Percentiles rank a stretch among this genome's conserved stretches.
phyloP scores from a whole-genome alignment of 345 rosid genomes.

The Excoecaria cochinchinensis region DNA sequence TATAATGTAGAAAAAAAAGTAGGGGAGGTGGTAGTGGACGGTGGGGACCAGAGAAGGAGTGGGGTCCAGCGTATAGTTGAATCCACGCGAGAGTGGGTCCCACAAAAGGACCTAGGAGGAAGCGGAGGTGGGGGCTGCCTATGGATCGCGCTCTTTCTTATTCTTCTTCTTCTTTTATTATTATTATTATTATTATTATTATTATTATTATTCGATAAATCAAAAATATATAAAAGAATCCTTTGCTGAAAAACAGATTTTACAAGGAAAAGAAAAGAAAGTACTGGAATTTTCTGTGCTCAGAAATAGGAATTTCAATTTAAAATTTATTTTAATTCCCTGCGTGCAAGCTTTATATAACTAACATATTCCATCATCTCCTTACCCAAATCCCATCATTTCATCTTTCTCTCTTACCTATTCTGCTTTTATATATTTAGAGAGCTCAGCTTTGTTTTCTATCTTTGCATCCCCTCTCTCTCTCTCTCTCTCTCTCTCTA shows the following conservation, averaged over 20 bases:
- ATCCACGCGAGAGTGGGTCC: slow-evolving; percentile 51
- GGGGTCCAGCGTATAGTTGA: slow-evolving; percentile 44
- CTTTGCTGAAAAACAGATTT: slow-evolving; percentile 13
- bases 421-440: slow-evolving; percentile 9
- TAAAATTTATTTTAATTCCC: slow-evolving; percentile 16
- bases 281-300: slow-evolving; percentile 16
- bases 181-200: too few relatives aligned
- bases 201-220: not conserved
- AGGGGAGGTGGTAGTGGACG: slow-evolving; percentile 14
- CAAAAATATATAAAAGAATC: not conserved
- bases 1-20: too few relatives aligned
- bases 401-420: slow-evolving; percentile 2
- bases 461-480: slow-evolving; percentile 4
- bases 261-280: not conserved
- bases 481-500: not conserved
- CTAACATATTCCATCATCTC: slow-evolving; percentile 16
- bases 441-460: not conserved
- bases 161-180: too few relatives aligned
- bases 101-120: slow-evolving; percentile 6
- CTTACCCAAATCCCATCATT: not conserved
- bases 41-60: slow-evolving; percentile 15
- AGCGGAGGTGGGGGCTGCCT: not conserved
- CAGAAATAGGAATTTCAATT: too few relatives aligned
- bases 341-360: slow-evolving; percentile 34
- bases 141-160: not conserved